Evolutionary conservation across 805 yeast species (phyloP).

Genomic region (Saccharomycopsis malanga): DNA sequence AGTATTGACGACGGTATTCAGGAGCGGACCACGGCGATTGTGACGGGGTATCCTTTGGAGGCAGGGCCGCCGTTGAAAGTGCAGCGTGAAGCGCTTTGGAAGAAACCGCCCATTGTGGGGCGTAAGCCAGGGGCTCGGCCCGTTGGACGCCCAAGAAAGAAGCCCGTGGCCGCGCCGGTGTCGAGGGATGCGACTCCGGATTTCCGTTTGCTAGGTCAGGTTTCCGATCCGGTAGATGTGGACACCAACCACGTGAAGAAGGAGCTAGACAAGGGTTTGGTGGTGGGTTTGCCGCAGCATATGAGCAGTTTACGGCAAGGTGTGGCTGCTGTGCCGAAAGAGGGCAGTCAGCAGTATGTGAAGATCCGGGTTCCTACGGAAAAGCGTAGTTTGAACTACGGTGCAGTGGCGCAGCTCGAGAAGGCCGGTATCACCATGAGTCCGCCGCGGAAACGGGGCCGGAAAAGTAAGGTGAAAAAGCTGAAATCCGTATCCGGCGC

Average conservation of each 20-base stretch:
- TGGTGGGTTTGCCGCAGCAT: too few relatives aligned
- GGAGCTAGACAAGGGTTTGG: too few relatives aligned
- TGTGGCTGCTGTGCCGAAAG: too few relatives aligned
- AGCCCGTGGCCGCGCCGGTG: too few relatives aligned
- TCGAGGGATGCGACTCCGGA: background rate
- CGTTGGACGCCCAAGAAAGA: background rate
- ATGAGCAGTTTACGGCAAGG: too few relatives aligned
- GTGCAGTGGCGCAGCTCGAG: background rate
- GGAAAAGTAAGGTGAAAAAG: slow-evolving; percentile 1
- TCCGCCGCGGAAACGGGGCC: background rate
- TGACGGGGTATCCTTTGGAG: slow-evolving; percentile 19
- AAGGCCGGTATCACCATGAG: background rate
- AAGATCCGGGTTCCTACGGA: background rate
- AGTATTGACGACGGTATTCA: background rate
- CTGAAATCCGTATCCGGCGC: background rate
- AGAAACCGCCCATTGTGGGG: background rate
- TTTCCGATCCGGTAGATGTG: too few relatives aligned
- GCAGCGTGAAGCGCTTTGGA: slow-evolving; percentile 14
- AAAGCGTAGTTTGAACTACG: background rate
- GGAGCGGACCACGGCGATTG: slow-evolving; percentile 7
- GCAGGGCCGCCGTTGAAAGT: slow-evolving; percentile 11
- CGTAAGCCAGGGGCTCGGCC: background rate
- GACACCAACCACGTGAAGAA: too few relatives aligned
- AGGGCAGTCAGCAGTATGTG: background rate
- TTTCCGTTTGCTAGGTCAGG: too few relatives aligned